Percentiles rank a stretch among this genome's conserved stretches.
These are phyloP conservation scores for Leptodontidium sp. DNA, from an alignment of 2,329 filamentous ascomycete species.

Conservation along the genomic window DNA sequence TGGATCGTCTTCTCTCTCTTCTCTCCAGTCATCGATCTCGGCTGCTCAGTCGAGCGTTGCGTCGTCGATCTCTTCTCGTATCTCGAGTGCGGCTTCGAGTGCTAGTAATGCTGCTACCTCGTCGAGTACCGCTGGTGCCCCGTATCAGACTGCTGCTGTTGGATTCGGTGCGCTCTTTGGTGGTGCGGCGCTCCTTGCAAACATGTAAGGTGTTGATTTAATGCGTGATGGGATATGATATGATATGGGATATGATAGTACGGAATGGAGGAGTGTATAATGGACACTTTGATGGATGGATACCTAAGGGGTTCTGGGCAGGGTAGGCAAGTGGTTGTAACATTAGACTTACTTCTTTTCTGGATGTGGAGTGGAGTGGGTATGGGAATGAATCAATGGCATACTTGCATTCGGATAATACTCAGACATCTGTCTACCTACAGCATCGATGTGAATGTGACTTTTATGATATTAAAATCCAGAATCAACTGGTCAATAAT, in stretches of 20 bases:
- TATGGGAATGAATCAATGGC: too few species aligned
- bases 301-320: not conserved
- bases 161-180: slow-evolving; percentile 43
- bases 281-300: not conserved
- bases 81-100: slow-evolving; percentile 5
- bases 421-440: too few species aligned
- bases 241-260: not conserved
- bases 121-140: slow-evolving; percentile 33
- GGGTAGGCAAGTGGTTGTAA: slow-evolving; percentile 1
- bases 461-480: too few species aligned
- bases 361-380: too few species aligned
- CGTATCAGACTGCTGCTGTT: slow-evolving; percentile 42
- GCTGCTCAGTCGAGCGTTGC: slow-evolving; percentile 12
- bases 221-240: not conserved
- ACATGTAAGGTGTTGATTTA: slow-evolving; percentile 34
- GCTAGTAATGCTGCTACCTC: slow-evolving; percentile 26
- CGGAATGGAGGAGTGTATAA: not conserved
- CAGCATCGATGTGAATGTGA: too few species aligned
- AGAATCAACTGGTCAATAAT: too few species aligned
- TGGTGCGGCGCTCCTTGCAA: slow-evolving; percentile 41
- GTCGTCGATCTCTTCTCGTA: not conserved
- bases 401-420: too few species aligned
- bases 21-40: slow-evolving; percentile 18
- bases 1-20: slow-evolving; percentile 16
- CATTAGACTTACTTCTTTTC: slow-evolving; percentile 8